Evolutionary conservation across 108 stramenopile species (phyloP).

Genomic region (Pseudonitzschia multistriata): DNA sequence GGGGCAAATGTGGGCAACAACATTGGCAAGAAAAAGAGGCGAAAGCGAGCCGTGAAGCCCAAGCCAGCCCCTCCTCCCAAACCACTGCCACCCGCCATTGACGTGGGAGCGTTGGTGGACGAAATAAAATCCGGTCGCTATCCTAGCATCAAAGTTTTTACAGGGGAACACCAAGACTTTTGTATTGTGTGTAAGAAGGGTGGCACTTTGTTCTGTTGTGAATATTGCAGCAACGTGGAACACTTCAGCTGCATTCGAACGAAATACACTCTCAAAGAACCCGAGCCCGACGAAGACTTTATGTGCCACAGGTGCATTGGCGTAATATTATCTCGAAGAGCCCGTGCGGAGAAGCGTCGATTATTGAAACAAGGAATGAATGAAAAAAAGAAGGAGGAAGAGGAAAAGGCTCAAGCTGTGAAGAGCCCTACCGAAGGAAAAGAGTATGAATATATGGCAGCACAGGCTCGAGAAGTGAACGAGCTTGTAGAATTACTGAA

Average conservation of each 20-base stretch:
- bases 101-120: conserved; percentile 57
- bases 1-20: conserved; percentile 6
- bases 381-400: conserved; percentile 14
- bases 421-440: conserved; percentile 48
- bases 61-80: conserved; percentile 10
- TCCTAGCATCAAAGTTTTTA: conserved; percentile 66
- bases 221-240: conserved; percentile 62
- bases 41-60: conserved; percentile 12
- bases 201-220: conserved; percentile 52
- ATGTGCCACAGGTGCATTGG: conserved; percentile 76
- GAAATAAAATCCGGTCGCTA: conserved; percentile 74
- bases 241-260: conserved; percentile 64
- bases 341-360: conserved; percentile 68
- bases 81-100: conserved; percentile 46
- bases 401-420: conserved; percentile 23
- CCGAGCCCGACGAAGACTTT: conserved; percentile 71
- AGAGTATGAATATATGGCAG: conserved; percentile 65
- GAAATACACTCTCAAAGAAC: conserved; percentile 52
- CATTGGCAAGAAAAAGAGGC: conserved; percentile 7
- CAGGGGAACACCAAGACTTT: conserved; percentile 35
- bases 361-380: conserved; percentile 47
- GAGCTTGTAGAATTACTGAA: conserved; percentile 72
- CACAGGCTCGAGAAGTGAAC: conserved; percentile 57
- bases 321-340: conserved; percentile 43
- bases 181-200: conserved; percentile 60